Evolutionary conservation across 257 asterid species (phyloP), one percentile per base, ranked within the genome.

Genomic region (Vinca minor): DNA sequence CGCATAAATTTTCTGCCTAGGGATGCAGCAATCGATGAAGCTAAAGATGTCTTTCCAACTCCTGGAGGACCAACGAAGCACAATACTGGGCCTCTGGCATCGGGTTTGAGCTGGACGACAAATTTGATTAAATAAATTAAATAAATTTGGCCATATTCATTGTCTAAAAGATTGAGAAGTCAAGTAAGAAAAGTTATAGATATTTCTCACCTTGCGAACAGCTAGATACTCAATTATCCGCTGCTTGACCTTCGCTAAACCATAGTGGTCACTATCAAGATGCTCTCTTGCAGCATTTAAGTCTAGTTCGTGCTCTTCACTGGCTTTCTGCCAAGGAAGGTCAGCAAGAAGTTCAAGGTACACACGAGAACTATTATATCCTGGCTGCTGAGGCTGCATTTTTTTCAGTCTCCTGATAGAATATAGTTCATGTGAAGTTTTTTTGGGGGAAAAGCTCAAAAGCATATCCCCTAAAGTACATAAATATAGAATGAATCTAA

Each of bases 61-160:
- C 99, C 99, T 21, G 97, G 99, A 76, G 99, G 99, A 64, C 99
- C 99, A 73, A 93, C 97, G 78, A 93, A 89, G 79, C 97, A 93
- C 87, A 93, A 76, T 52, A 93, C 85, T 18, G 97, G 99, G 69
- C 99, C 97, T 81, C 92, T 89, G 13, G 97, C 96, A 80, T 93
- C 97, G 59, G 97, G 95, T 81, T 89, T 93, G 70, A 93, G 96
- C 99, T 89, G 97, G 74, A 81, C 67, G 49, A 60, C 63, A 70
- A 42, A 50, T 71, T 69, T 54, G 65, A 64, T 56, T 52, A 47
- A 67, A 59, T 14, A 8, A 26, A 63, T 69, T 34, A 71, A 67
- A 59, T 14, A 8, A 26, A 63, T 69, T 34, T 69, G 17, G 61
- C 67, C 55, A n/a, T 45, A 72, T 50, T 61, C 44, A 61, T 52